Evolutionary conservation across 2,329 filamentous ascomycete species (phyloP), one percentile per base, ranked within the genome.

Genomic region (Sarocladiaceae sp.): DNA sequence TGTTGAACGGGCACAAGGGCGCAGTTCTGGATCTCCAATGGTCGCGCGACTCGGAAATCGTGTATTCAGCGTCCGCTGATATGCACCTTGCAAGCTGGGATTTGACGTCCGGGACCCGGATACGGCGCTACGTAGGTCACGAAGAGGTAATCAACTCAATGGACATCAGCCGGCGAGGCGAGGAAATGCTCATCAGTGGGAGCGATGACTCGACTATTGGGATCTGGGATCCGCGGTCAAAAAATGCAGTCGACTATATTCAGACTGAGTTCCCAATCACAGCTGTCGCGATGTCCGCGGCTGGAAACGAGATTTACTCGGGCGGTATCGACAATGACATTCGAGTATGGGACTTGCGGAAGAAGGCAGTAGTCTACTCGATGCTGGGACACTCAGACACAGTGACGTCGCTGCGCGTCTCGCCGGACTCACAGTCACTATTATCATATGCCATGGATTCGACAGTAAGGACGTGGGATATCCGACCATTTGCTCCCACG

Each of bases 311-410:
- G 71, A 83, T 99, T 23, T 99, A 94, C 68, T 88, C 89, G 6
- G 93, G 93, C 44, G 89, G 92, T 20, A 97, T 99, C 60, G 94
- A 97, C 72, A 97, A 97, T 65, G 91, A 95, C 61, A 96, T 99
- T 66, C 90, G 92, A 62, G 92, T 96, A 18, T 99, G 94, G 93
- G 94, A 99, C 69, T 73, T 97, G 64, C 84, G 94, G 59, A 97
- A 96, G 75, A 91, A 95, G 70, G 82, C 87, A 6, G 82, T 95
- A 2, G 84, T 90, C 5, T 97, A 97, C 69, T 87, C 87, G 2
- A 86, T 99, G 78, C 71, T 88, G 12, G 94, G 94, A 0, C 94
- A 99, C 67, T 87, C 84, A 51, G 94, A 99, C 65, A 97, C 93
- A 0, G 78, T 99, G 57, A 96, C 92, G 3, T 96, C 91, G 12